Percentiles rank a stretch among this genome's conserved stretches.
Conservation (phyloP, 495 filamentous ascomycete species). For the Talaromyces stipitatus region DNA sequence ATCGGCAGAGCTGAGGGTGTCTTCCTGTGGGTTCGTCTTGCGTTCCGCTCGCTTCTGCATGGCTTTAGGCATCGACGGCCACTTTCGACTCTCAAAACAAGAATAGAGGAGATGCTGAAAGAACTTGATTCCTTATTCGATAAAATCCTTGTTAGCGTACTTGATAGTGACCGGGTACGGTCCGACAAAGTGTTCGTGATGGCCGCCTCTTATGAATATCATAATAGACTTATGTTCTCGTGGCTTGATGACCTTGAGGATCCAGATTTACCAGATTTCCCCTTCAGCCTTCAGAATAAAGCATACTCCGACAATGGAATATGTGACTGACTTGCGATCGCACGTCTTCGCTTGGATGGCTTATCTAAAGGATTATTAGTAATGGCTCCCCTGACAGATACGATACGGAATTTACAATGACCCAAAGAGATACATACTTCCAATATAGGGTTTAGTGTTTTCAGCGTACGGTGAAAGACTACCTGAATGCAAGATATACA, state of each 20-base stretch:
- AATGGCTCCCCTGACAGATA: neutral
- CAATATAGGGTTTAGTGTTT: neutral
- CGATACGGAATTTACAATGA: neutral
- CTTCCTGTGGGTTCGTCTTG: neutral
- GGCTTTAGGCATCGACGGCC: neutral
- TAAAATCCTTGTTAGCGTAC: neutral
- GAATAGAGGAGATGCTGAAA: neutral
- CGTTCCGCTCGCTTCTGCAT: neutral
- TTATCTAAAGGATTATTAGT: neutral
- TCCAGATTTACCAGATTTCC: neutral
- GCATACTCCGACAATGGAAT: neutral
- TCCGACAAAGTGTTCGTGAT: neutral
- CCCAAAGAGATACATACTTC: neutral
- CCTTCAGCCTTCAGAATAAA: neutral
- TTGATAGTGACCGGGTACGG: neutral
- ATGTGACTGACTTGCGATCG: neutral
- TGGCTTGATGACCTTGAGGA: neutral
- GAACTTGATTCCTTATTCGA: neutral
- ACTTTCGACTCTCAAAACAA: neutral
- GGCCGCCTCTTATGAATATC: neutral
- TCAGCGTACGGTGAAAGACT: neutral
- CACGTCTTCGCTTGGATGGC: neutral
- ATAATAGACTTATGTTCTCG: neutral
- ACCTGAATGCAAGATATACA: neutral
- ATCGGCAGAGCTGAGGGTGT: neutral